Evolutionary conservation across 2,329 filamentous ascomycete species (phyloP), one percentile per base, ranked within the genome.

Genomic region (Stagonosporopsis vannaccii): DNA sequence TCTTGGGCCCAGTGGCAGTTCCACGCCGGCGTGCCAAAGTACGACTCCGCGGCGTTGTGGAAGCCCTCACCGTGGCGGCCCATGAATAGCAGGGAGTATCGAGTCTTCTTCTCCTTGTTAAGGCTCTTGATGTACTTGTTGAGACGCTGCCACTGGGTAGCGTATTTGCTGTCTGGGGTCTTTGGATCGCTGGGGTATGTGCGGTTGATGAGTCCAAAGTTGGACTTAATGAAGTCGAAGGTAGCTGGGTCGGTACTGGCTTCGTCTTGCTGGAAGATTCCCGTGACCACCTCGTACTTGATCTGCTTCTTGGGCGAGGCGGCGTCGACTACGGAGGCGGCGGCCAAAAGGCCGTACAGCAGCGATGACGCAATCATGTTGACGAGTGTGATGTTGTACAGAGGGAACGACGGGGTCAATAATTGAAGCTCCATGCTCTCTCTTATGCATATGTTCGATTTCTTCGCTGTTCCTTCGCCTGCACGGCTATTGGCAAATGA

Each of bases 61-160:
- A 78, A 79, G 4, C 89, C 89, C 73, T 91, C 83, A 20, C 89
- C 89, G 68, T 91, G 89, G 35, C 89, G 85, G 37, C 85, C 88
- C 72, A 90, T 80, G 73, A 87, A 87, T 26, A 91, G 70, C 9
- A 92, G 79, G 66, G 89, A 88, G 78, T 90, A 91, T 26, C 80
- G 76, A 44, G 78, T 80, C 9, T 73, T 70, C n/a, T 68, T 68
- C 2, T 80, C 70, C 3, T 70, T 65, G 75, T 88, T 88, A 33
- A 90, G 71, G 22, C 78, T 75, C 19, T 78, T 67, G 25, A 90
- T 80, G 65, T 87, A 86, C 57, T 82, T 72, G 37, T 79, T 77
- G 55, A 90, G 88, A n/a, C 84, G 82, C 71, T 87, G 78, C 88
- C 88, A 91, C 70, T 85, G 85, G 0, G 84, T 86, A 60, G 81